These are phyloP conservation scores for Cystoisospora suis DNA, from an alignment of 169 alveolate genomes.

Conservation along the genomic window DNA sequence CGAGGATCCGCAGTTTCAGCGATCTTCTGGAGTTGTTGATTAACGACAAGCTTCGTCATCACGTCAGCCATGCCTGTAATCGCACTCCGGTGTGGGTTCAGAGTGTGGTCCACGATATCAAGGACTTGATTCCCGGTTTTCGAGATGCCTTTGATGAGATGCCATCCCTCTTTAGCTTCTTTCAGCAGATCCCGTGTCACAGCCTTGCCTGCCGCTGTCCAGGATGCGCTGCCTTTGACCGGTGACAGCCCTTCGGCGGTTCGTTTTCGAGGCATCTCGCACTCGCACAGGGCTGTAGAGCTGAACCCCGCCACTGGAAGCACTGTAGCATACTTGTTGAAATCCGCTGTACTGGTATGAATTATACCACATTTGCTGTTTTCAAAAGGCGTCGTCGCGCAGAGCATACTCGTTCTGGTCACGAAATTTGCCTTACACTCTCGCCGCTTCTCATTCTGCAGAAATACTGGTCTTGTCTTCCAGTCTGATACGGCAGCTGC, in stretches of 20 bases:
- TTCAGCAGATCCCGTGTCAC: not conserved
- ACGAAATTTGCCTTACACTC: constrained; percentile 41
- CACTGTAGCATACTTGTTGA: constrained; percentile 35
- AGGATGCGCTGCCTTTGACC: constrained; percentile 14
- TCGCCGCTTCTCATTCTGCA: constrained; percentile 12
- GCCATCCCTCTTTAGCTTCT: constrained; percentile 32
- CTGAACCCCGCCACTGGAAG: constrained; percentile 45
- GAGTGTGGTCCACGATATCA: not conserved
- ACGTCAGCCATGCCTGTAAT: not conserved
- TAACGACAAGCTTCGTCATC: not conserved
- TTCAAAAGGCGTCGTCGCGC: constrained; percentile 34
- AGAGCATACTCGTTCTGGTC: not conserved
- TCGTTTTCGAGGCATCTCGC: constrained; percentile 17
- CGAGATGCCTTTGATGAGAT: not conserved
- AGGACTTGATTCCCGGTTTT: constrained; percentile 9
- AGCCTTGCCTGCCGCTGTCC: constrained; percentile 30
- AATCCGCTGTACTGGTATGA: not conserved
- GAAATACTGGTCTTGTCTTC: constrained; percentile 17
- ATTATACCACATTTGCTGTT: constrained; percentile 27
- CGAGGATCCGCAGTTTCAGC: not conserved
- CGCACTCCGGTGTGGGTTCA: constrained; percentile 14
- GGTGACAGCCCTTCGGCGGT: constrained; percentile 9
- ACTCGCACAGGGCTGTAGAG: constrained; percentile 46
- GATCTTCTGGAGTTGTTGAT: constrained; percentile 10
- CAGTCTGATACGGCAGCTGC: constrained; percentile 40